Conservation (phyloP, 202 grass and related monocot species). For the Cymbopogon flexuosus region DNA sequence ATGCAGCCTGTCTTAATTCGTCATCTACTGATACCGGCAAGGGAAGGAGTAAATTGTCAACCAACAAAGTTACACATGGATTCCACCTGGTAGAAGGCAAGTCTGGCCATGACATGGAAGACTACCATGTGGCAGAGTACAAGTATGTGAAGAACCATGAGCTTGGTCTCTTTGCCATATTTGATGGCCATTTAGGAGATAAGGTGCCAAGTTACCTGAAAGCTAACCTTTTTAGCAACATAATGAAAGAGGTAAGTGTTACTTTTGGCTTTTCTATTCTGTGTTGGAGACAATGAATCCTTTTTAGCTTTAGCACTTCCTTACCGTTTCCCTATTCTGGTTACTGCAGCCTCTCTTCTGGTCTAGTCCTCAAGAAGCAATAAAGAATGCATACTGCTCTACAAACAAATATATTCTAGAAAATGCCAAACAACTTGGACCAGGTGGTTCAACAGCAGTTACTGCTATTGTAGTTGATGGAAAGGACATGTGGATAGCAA, state of each 20-base stretch:
- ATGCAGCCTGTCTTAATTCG: conserved; percentile 65
- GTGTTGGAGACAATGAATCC: neutral
- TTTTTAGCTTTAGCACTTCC: neutral
- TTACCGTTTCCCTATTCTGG: conserved; percentile 16
- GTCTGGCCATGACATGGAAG: conserved; percentile 99
- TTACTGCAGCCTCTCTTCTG: conserved; percentile 69
- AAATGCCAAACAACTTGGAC: conserved; percentile 78
- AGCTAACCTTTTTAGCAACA: conserved; percentile 88
- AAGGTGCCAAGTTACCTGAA: conserved; percentile 90
- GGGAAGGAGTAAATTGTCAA: conserved; percentile 84
- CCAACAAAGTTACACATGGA: conserved; percentile 82
- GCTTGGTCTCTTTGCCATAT: conserved; percentile 95
- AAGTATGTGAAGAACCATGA: conserved; percentile 75
- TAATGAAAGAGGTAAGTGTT: conserved; percentile 66
- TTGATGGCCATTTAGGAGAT: conserved; percentile 96
- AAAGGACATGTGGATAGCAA: conserved; percentile 98
- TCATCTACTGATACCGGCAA: conserved; percentile 78
- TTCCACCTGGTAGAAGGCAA: conserved; percentile 98
- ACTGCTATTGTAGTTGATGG: conserved; percentile 95
- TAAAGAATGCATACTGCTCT: conserved; percentile 75
- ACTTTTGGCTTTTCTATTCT: conserved; percentile 9
- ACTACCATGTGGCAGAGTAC: conserved; percentile 92
- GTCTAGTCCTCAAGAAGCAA: conserved; percentile 55
- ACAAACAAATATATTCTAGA: conserved; percentile 95
- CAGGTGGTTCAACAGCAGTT: conserved; percentile 97